Evolutionary conservation across 768 basidiomycete species (phyloP).

Genomic region (Royoungia palumana): DNA sequence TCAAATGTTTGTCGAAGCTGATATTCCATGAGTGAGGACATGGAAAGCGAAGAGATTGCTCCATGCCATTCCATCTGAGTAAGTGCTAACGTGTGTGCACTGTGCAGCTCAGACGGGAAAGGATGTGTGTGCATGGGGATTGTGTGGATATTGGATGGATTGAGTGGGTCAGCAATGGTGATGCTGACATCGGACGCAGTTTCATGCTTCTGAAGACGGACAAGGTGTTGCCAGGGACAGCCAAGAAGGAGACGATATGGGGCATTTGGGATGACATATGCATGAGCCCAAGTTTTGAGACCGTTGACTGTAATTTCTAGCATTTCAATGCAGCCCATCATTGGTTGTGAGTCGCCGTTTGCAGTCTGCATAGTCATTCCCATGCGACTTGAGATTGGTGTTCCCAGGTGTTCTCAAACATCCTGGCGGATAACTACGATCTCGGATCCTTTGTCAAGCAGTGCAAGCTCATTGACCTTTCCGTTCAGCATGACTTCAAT

Average conservation of each 20-base stretch:
- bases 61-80: not conserved
- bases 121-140: not conserved
- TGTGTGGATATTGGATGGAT: not conserved
- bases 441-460: conserved; percentile 17
- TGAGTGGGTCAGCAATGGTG: conserved; percentile 2
- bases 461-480: not conserved
- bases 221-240: conserved; percentile 20
- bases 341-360: conserved; percentile 10
- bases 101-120: not conserved
- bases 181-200: not conserved
- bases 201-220: conserved; percentile 10
- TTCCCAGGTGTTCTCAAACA: conserved; percentile 9
- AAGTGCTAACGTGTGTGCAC: not conserved
- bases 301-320: conserved; percentile 13
- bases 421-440: conserved; percentile 24
- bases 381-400: conserved; percentile 10
- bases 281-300: conserved; percentile 21
- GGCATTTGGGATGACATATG: conserved; percentile 17
- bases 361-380: conserved; percentile 24
- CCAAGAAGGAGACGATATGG: conserved; percentile 20
- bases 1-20: not conserved
- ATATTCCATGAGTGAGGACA: not conserved
- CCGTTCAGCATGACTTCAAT: not conserved
- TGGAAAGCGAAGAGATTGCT: not conserved
- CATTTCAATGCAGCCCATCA: conserved; percentile 4